A percentile compares a stretch with the other conserved stretches of the same genome.
Evolutionary conservation across 805 yeast genomes (phyloP).

Genomic region (Kluyveromyces starmeri): DNA sequence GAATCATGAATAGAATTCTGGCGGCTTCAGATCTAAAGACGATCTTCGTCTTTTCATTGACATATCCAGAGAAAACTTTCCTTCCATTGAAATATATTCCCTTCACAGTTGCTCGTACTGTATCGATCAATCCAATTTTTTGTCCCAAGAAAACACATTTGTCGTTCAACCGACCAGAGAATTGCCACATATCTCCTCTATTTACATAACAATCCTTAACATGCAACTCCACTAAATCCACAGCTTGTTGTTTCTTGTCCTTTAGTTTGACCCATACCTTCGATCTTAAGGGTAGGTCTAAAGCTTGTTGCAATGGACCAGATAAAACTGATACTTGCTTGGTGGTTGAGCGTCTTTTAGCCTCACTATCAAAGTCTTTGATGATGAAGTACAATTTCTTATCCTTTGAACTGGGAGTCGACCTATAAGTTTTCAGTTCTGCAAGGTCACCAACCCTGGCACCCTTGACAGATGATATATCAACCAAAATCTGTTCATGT

Average conservation of each 20-base stretch:
- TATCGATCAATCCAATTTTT: slow-evolving; percentile 49
- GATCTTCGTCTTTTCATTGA: slow-evolving; percentile 65
- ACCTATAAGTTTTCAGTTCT: slow-evolving; percentile 46
- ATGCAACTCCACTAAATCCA: slow-evolving; percentile 75
- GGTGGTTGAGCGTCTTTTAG: slow-evolving; percentile 23
- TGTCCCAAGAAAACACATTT: slow-evolving; percentile 63
- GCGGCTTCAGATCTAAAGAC: slow-evolving; percentile 91
- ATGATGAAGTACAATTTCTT: slow-evolving; percentile 39
- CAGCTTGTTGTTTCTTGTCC: slow-evolving; percentile 43
- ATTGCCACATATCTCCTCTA: slow-evolving; percentile 88
- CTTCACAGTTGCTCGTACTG: slow-evolving; percentile 56
- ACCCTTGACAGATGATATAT: slow-evolving; percentile 49
- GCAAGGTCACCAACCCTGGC: slow-evolving; percentile 69
- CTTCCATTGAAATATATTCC: slow-evolving; percentile 57
- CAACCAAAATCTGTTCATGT: slow-evolving; percentile 52
- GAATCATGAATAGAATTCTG: slow-evolving; percentile 70
- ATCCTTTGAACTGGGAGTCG: slow-evolving; percentile 15
- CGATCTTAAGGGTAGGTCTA: slow-evolving; percentile 62
- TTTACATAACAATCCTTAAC: slow-evolving; percentile 74
- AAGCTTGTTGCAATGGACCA: slow-evolving; percentile 46
- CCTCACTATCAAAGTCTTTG: slow-evolving; percentile 27
- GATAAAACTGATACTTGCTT: slow-evolving; percentile 48
- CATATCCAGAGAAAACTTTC: slow-evolving; percentile 63
- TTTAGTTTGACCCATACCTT: slow-evolving; percentile 48
- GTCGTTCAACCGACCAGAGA: slow-evolving; percentile 52